Evolutionary conservation across 768 basidiomycete species (phyloP).

Genomic region (Boletus pseudopeckii): DNA sequence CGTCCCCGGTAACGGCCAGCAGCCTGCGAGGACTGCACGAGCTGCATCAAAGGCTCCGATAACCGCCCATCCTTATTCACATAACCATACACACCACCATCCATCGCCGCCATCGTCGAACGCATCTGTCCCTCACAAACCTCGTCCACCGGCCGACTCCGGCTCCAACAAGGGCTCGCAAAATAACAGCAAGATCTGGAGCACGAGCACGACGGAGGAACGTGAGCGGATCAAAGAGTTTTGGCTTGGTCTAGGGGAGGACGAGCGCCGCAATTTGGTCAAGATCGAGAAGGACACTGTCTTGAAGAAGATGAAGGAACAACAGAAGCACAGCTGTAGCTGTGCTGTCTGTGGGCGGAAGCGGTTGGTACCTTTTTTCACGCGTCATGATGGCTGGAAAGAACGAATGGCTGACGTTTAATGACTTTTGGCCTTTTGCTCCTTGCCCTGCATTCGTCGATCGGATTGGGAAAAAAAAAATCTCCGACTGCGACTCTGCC

Average conservation of each 20-base stretch:
- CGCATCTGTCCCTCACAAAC: constrained; percentile 32
- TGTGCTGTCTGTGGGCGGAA: constrained; percentile 97
- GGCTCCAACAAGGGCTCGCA: constrained; percentile 25
- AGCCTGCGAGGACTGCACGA: constrained; percentile 39
- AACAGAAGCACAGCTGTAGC: constrained; percentile 93
- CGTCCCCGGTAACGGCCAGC: constrained; percentile 30
- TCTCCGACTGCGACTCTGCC: constrained; percentile 2
- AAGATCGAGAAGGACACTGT: constrained; percentile 99
- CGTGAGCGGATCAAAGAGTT: constrained; percentile 97
- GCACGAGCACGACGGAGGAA: constrained; percentile 87
- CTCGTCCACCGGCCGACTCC: constrained; percentile 28
- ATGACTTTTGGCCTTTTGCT: constrained; percentile 24
- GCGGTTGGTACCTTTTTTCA: constrained; percentile 60
- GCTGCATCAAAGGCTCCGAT: constrained; percentile 60
- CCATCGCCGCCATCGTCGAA: constrained; percentile 43
- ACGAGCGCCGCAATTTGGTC: constrained; percentile 87
- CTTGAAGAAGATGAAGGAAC: constrained; percentile 98
- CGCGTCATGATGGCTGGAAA: constrained; percentile 16
- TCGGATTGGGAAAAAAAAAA: constrained; percentile 19
- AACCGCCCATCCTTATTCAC: constrained; percentile 45
- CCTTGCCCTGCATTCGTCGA: constrained; percentile 12
- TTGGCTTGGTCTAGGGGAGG: constrained; percentile 91
- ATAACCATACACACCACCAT: constrained; percentile 52
- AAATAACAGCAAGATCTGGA: constrained; percentile 87
- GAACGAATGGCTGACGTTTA: constrained; percentile 20